A percentile compares a stretch with the other conserved stretches of the same genome.
Conservation (phyloP, 768 basidiomycete species). For the Tulasnella sp. region DNA sequence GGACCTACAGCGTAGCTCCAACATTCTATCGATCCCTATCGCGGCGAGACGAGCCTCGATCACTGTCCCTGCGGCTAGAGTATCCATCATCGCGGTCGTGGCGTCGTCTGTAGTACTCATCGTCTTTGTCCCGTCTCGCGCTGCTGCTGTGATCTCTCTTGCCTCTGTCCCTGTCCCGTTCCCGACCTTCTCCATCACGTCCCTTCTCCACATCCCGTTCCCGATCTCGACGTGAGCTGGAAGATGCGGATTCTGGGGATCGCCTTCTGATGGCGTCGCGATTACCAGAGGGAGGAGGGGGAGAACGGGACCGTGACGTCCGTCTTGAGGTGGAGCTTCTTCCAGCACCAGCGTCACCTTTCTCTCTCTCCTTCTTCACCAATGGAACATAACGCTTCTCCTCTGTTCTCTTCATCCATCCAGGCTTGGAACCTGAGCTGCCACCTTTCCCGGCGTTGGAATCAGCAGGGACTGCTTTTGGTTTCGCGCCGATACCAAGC, state of each 20-base stretch:
- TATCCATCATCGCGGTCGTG: constrained; percentile 21
- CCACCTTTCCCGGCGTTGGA: constrained; percentile 17
- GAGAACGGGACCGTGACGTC: constrained; percentile 14
- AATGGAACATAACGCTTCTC: constrained; percentile 81
- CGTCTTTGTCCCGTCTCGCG: constrained; percentile 24
- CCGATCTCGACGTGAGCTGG: constrained; percentile 22
- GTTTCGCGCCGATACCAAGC: constrained; percentile 90
- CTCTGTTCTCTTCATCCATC: constrained; percentile 28
- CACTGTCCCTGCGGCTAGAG: too few relatives aligned
- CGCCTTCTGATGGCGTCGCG: constrained; percentile 29
- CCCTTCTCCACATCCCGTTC: constrained; percentile 27
- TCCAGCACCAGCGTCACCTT: constrained; percentile 16
- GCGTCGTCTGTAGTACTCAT: constrained; percentile 24
- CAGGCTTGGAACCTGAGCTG: constrained; percentile 25
- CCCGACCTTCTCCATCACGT: constrained; percentile 13
- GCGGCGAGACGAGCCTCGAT: too few relatives aligned
- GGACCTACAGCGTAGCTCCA: too few relatives aligned
- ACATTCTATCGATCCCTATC: too few relatives aligned
- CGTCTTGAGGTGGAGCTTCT: not conserved
- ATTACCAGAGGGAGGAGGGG: constrained; percentile 31
- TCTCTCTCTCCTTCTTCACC: constrained; percentile 53
- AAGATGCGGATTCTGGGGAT: constrained; percentile 24
- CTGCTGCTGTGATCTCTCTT: constrained; percentile 19
- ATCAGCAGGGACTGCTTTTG: constrained; percentile 56
- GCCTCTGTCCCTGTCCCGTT: constrained; percentile 19